These are phyloP conservation scores for Fusarium setosum DNA, from an alignment of 2,329 filamentous ascomycete genomes.

Conservation along the genomic window DNA sequence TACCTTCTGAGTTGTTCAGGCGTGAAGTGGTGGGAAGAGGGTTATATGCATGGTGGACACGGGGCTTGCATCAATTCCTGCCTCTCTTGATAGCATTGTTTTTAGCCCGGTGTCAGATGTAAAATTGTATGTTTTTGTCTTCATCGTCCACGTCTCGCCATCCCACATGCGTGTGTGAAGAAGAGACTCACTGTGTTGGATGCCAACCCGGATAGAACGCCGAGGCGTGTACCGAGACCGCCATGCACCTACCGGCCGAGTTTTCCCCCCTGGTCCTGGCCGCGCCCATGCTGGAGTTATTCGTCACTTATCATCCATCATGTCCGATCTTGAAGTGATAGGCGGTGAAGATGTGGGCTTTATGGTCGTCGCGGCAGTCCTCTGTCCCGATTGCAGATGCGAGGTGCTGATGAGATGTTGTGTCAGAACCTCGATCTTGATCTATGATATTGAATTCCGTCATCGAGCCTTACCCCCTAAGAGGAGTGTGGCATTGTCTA, in stretches of 20 bases:
- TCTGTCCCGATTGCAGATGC: conserved; percentile 5
- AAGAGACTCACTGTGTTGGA: conserved; percentile 4
- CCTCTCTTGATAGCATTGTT: conserved; percentile 40
- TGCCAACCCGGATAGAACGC: conserved; percentile 24
- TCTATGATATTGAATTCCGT: neutral
- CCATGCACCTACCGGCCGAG: conserved; percentile 17
- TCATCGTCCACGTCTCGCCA: neutral
- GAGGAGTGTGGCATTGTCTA: conserved; percentile 3
- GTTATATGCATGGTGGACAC: conserved; percentile 28
- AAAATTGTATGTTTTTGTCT: conserved; percentile 30
- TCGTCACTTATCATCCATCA: conserved; percentile 23
- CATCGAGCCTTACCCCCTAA: neutral
- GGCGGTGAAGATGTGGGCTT: conserved; percentile 16
- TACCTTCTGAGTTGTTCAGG: conserved; percentile 74
- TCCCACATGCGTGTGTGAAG: conserved; percentile 10
- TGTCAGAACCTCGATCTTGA: neutral
- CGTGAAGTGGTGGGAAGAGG: conserved; percentile 20
- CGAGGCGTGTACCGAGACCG: conserved; percentile 22
- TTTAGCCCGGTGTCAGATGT: conserved; percentile 39
- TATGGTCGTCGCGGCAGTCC: neutral
- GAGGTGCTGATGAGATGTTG: conserved; percentile 5
- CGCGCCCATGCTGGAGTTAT: conserved; percentile 7
- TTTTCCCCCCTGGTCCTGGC: conserved; percentile 6
- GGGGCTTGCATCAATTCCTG: conserved; percentile 31
- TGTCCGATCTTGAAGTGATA: conserved; percentile 26